Base-by-base conservation (phyloP, 352 stramenopile genomes). In the Globisporangium recalcitrans region DNA sequence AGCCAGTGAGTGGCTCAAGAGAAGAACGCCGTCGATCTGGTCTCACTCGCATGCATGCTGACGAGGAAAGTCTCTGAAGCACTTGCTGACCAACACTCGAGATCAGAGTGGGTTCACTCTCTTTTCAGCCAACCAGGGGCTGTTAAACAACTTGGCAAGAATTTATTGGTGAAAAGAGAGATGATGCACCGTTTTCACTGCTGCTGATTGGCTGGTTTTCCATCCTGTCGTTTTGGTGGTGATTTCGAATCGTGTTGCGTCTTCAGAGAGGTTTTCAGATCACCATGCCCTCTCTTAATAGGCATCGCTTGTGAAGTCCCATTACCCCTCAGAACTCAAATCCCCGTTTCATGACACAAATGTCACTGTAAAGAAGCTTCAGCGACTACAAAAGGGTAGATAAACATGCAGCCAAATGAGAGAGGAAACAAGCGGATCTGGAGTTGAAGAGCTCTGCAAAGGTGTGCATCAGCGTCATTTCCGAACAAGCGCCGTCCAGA, bases 11-110 rank as follows among this genome's bases (percentile, higher is more conserved):
- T n/a, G n/a, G 47, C 22, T 53, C 47, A 7, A 29, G 22, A 19
- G 47, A 53, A 53, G 47, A 53, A 34, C 24, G 47, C 47, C 47
- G 47, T 34, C 47, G 47, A 53, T 52, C 46, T 42, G 34, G 34
- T 42, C 13, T n/a, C 31, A 36, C 36, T n/a, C 36, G 19, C 36
- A 44, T 10, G 11, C 40, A 48, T 21, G 40, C 24, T 53, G 47
- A 32, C 47, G n/a, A n/a, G n/a, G 47, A 53, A 53, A 24, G 47
- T 27, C 24, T 32, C 24, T 13, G 47, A 53, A 53, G 47, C 24
- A n/a, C n/a, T n/a, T n/a, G 3, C 21, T 14, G 44, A 24, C n/a
- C n/a, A 52, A 3, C 40, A 24, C 46, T 52, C 46, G 9, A 2
- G 3, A 13, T 11, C 22, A 34, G 34, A 9, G 29, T 34, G 24